Conservation (phyloP, 2,329 filamentous ascomycete genomes). For the Aschersonia sp. region DNA sequence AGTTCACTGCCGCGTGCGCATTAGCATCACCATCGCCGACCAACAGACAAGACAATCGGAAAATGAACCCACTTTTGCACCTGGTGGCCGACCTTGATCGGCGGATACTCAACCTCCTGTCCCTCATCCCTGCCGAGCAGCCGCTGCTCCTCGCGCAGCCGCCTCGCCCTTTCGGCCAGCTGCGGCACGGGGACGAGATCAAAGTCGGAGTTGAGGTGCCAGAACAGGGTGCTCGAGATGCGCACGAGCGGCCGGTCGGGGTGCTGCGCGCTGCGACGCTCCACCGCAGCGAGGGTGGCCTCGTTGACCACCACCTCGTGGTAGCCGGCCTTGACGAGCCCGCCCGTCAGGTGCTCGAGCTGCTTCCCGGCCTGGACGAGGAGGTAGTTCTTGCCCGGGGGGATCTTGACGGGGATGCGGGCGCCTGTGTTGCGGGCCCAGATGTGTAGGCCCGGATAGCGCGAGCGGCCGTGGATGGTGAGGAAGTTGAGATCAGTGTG, state of each 20-base stretch:
- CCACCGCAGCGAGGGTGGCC: slow-evolving; percentile 31
- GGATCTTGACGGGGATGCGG: slow-evolving; percentile 43
- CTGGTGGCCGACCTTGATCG: slow-evolving; percentile 44
- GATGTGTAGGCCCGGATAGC: slow-evolving; percentile 46
- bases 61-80: slow-evolving; percentile 34
- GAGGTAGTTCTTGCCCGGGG: slow-evolving; percentile 35
- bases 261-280: slow-evolving; percentile 21
- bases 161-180: slow-evolving; percentile 28
- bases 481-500: slow-evolving; percentile 52
- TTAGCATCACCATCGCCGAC: not conserved
- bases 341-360: slow-evolving; percentile 45
- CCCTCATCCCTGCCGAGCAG: slow-evolving; percentile 39
- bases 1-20: slow-evolving; percentile 23
- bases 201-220: slow-evolving; percentile 42
- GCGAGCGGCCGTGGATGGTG: slow-evolving; percentile 48
- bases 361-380: slow-evolving; percentile 50
- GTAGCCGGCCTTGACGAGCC: slow-evolving; percentile 45
- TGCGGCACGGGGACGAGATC: slow-evolving; percentile 36
- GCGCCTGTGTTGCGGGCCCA: slow-evolving; percentile 49
- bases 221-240: slow-evolving; percentile 47
- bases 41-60: not conserved
- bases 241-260: slow-evolving; percentile 37
- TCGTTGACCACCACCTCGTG: slow-evolving; percentile 47
- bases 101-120: slow-evolving; percentile 27
- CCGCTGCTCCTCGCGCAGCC: slow-evolving; percentile 30